Evolutionary conservation across 1,284 basidiomycete genomes (phyloP).

Genomic region (Somion occarium): DNA sequence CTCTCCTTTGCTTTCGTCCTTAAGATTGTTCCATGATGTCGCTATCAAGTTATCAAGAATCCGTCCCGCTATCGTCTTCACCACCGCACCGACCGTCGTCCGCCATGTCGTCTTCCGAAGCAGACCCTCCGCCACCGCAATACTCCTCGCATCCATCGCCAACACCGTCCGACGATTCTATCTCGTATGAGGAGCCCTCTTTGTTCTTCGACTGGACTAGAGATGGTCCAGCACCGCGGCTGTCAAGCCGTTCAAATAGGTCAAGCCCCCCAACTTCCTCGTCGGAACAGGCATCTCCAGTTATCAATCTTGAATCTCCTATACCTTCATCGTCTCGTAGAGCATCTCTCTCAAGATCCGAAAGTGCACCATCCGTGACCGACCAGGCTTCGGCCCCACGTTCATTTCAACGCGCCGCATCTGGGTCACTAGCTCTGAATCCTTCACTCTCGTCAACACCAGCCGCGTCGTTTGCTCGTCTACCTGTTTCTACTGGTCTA

Average conservation of each 20-base stretch:
- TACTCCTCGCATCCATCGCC: constrained; percentile 2
- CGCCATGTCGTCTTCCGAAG: background rate
- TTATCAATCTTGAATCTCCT: constrained; percentile 13
- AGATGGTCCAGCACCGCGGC: constrained; percentile 33
- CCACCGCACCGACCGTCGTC: background rate
- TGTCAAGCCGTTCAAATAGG: constrained; percentile 37
- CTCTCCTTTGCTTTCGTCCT: constrained; percentile 3
- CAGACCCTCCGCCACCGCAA: background rate
- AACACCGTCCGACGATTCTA: constrained; percentile 7
- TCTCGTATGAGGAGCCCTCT: background rate
- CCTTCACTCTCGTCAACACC: constrained; percentile 27
- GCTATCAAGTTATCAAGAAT: constrained; percentile 1
- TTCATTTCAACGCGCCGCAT: constrained; percentile 59
- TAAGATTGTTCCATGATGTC: constrained; percentile 4
- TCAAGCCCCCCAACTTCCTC: constrained; percentile 35
- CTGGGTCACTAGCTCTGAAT: constrained; percentile 37
- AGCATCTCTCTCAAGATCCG: constrained; percentile 58
- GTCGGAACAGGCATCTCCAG: constrained; percentile 36
- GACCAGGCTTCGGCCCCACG: constrained; percentile 29
- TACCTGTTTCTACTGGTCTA: constrained; percentile 26
- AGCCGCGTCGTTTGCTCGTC: constrained; percentile 17
- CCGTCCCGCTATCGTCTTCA: constrained; percentile 2
- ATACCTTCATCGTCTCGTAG: constrained; percentile 32
- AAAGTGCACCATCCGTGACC: constrained; percentile 43
- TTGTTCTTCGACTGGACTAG: background rate